Conservation (phyloP, 257 asterid species). For the Fraxinus cuspidata region DNA sequence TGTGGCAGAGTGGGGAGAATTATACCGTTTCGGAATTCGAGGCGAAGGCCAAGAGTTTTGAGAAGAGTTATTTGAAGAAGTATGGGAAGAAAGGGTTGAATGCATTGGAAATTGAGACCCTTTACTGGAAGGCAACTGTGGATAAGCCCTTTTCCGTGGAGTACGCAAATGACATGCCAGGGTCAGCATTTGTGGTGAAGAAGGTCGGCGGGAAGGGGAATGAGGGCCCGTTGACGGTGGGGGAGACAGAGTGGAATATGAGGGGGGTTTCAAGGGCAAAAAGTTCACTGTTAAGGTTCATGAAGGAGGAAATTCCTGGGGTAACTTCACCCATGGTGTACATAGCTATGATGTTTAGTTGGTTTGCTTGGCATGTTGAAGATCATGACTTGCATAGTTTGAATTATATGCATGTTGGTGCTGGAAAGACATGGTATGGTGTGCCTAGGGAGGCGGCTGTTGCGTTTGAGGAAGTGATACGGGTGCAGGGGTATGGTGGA, state of each 20-base stretch:
- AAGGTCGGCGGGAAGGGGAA: slow-evolving; percentile 42
- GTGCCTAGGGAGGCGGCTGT: slow-evolving; percentile 93
- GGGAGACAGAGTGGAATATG: slow-evolving; percentile 98
- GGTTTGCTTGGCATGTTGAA: slow-evolving; percentile 99
- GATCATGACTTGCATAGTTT: slow-evolving; percentile 99
- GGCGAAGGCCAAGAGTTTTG: slow-evolving; percentile 76
- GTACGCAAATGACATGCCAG: slow-evolving; percentile 98
- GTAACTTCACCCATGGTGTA: slow-evolving; percentile 99
- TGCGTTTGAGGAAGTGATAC: slow-evolving; percentile 91
- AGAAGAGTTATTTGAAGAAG: slow-evolving; percentile 71
- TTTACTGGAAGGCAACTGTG: slow-evolving; percentile 90
- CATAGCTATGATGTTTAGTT: slow-evolving; percentile 97
- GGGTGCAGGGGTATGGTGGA: slow-evolving; percentile 96
- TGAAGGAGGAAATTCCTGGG: slow-evolving; percentile 99
- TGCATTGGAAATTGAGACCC: slow-evolving; percentile 75
- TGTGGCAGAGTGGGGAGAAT: slow-evolving; percentile 95
- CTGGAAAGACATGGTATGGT: slow-evolving; percentile 97
- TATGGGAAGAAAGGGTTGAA: slow-evolving; percentile 48
- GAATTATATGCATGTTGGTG: slow-evolving; percentile 88
- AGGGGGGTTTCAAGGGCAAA: slow-evolving; percentile 89
- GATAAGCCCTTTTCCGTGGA: slow-evolving; percentile 95
- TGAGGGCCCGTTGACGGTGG: slow-evolving; percentile 50
- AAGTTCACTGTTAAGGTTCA: slow-evolving; percentile 80
- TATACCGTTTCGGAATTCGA: slow-evolving; percentile 75
- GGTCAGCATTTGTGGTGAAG: slow-evolving; percentile 78